phyloP scores from a whole-genome alignment of 345 rosid species.

The Carallia pectinifolia region DNA sequence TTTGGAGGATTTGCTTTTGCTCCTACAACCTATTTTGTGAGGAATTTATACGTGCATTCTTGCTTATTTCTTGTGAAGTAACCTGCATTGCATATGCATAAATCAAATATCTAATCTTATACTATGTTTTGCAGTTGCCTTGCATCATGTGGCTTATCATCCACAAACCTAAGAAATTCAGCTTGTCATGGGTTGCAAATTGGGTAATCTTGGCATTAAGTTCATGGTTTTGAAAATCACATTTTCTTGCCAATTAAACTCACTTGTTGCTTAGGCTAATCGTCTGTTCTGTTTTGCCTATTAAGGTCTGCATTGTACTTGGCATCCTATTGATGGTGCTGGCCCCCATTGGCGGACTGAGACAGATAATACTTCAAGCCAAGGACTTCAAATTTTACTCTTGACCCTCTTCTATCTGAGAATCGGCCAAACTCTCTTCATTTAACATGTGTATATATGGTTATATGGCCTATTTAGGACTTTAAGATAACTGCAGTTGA shows the following conservation, averaged over 20 bases:
- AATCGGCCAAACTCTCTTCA: too few relatives aligned
- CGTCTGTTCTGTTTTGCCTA: neutral
- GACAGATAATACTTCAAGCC: slow-evolving; percentile 41
- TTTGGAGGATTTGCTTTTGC: slow-evolving; percentile 86
- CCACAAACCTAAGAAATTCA: slow-evolving; percentile 61
- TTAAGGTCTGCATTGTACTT: slow-evolving; percentile 42
- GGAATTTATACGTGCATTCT: neutral
- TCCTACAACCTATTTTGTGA: slow-evolving; percentile 67
- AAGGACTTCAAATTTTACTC: slow-evolving; percentile 47
- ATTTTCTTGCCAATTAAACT: neutral
- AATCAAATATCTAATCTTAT: neutral
- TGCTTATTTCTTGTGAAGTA: neutral
- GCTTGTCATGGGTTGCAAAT: slow-evolving; percentile 59
- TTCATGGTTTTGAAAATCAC: neutral
- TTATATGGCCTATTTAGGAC: too few relatives aligned
- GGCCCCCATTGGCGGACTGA: slow-evolving; percentile 49
- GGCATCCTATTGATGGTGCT: slow-evolving; percentile 44
- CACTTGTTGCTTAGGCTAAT: neutral
- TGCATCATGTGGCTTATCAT: slow-evolving; percentile 71
- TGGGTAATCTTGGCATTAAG: slow-evolving; percentile 41
- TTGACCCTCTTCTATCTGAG: slow-evolving; percentile 4
- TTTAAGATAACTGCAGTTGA: too few relatives aligned
- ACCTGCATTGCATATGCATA: neutral
- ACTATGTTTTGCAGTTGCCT: slow-evolving; percentile 52
- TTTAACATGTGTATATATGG: too few relatives aligned